Evolutionary conservation across 495 filamentous ascomycete genomes (phyloP), one percentile per base, ranked within the genome.

Genomic region (Zalerion maritima): DNA sequence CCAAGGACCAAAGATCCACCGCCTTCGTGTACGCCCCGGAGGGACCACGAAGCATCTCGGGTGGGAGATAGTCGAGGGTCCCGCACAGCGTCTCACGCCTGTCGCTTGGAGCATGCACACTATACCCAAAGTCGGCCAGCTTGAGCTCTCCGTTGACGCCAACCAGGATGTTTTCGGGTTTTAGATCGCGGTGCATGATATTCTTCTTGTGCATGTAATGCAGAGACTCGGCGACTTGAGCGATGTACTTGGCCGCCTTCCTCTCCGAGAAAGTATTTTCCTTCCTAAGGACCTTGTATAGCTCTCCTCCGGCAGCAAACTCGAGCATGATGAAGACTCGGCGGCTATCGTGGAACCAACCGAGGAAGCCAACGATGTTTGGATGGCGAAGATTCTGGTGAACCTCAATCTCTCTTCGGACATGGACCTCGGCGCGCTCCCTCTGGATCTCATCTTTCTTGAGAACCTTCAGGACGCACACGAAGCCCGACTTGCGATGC

Each of bases 1-100:
- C 79, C 31, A 85, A 52, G 39, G 67, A 69, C 79, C 79, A 85
- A 20, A 81, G 43, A 43, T 84, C 79, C 7, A 85, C 76, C 42
- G 79, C 78, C 41, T 82, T 75, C 32, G 48, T 74, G 46, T 85
- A 38, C 12, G 2, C n/a, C n/a, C 41, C 35, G 20, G 49, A 35
- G 3, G n/a, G n/a, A n/a, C n/a, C n/a, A n/a, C n/a, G n/a, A n/a
- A 37, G 0, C 35, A 42, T 42, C 13, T 42, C 39, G 3, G 39
- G 39, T 0, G 39, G 22, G 3, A 38, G 7, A n/a, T 42, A 42
- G 18, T 41, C 38, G 1, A 80, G 55, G 0, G 76, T 81, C 5
- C 76, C 76, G 42, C 76, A 80, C 34, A 76, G 77, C 0, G 75
- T 78, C 38, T 75, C 9, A 75, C 55, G 33, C 75, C 72, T 0